Base-by-base conservation (phyloP, 2,329 filamentous ascomycete genomes). In the Alternaria sp. region DNA sequence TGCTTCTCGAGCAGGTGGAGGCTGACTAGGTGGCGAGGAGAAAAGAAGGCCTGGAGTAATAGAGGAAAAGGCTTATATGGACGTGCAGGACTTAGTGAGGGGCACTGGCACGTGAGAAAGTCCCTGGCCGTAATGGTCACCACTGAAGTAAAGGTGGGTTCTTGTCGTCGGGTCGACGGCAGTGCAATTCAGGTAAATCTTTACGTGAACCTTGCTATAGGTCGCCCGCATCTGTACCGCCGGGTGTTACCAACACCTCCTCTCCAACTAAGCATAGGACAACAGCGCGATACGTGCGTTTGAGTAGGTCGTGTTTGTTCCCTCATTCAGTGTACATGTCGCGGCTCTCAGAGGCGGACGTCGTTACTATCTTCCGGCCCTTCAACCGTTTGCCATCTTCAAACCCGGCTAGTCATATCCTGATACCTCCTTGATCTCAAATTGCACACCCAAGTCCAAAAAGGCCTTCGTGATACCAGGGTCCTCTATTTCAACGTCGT, bases 371-470 rank as follows among this genome's bases (percentile, higher is more conserved):
- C 3, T 4, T 3, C 22, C 18, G 30, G 2, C 2, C 20, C 7
- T 22, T n/a, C 4, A 14, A n/a, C 46, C 4, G 4, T 16, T 7
- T 3, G 2, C 11, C 4, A 25, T 4, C 10, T 12, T 16, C 18
- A 12, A 7, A 16, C n/a, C 3, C 4, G 12, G 1, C 9, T 25
- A 22, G 28, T 2, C 3, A 8, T 12, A 5, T n/a, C 2, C 20
- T 2, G 2, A 8, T 8, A n/a, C 6, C 2, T 4, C 20, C 12
- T 14, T 20, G 14, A 46, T 2, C 14, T 51, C 20, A 10, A 57
- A 59, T 14, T 22, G 38, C 20, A 64, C 46, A n/a, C 56, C 56
- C 38, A 18, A 18, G 16, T 59, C n/a, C 6, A 30, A 20, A 14
- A 64, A 64, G n/a, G 40, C 20, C 9, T 28, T n/a, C 6, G 30